A percentile compares a stretch with the other conserved stretches of the same genome.
Evolutionary conservation across 495 filamentous ascomycete species (phyloP).

Genomic region (Lasiosphaeria miniovina): DNA sequence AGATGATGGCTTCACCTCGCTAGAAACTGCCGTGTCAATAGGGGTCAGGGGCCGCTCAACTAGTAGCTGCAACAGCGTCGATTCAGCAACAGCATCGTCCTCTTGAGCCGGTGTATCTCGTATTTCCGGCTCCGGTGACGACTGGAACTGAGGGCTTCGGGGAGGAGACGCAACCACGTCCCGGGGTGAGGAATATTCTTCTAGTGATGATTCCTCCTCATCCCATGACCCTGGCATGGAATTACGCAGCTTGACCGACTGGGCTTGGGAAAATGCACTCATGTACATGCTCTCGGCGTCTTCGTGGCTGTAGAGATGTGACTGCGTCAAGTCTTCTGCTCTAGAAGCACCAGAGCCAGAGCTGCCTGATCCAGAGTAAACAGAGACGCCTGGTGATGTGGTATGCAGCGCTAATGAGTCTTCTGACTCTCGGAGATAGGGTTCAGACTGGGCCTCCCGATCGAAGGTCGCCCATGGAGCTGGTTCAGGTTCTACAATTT

Average conservation of each 20-base stretch:
- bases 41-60: conserved; percentile 11
- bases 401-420: conserved; percentile 13
- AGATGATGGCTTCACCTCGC: background rate
- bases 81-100: background rate
- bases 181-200: conserved; percentile 6
- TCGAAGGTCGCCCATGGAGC: conserved; percentile 30
- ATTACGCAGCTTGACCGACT: conserved; percentile 39
- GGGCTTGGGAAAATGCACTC: conserved; percentile 50
- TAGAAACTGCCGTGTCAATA: background rate
- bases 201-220: conserved; percentile 23
- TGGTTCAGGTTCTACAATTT: conserved; percentile 24
- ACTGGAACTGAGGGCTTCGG: background rate
- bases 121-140: background rate
- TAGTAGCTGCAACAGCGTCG: background rate
- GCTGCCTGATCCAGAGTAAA: conserved; percentile 27
- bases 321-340: conserved; percentile 59
- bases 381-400: conserved; percentile 19
- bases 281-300: conserved; percentile 98
- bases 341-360: conserved; percentile 15
- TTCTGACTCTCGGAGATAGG: conserved; percentile 26
- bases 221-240: conserved; percentile 63
- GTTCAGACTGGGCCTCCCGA: conserved; percentile 38
- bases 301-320: conserved; percentile 81
- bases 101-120: background rate
- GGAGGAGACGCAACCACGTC: background rate